Base-by-base conservation (phyloP, 768 basidiomycete genomes). In the Coprinopsis marcescibilis region DNA sequence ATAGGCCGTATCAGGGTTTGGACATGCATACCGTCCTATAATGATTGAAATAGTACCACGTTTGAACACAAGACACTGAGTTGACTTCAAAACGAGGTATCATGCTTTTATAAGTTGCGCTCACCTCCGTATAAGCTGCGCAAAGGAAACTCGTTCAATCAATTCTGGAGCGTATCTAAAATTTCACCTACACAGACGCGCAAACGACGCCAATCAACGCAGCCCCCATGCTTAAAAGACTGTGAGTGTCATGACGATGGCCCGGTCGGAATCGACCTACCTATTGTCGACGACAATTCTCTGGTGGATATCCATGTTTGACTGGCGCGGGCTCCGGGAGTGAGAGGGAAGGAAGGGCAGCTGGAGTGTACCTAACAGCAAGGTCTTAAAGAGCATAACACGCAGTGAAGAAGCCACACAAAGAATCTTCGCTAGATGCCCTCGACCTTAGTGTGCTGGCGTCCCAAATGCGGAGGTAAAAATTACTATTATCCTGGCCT, bases 11-110 rank as follows among this genome's bases (percentile, higher is more conserved):
- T 47, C 38, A 41, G 30, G 23, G 53, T 3, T 26, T 25, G 10
- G 43, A 13, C 19, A 8, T 29, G 43, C 63, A 25, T 51, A 67
- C 73, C 54, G 67, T 66, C 7, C 54, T 57, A 47, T 77, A 79
- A 44, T 71, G 67, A 46, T 67, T 61, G 55, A 73, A 80, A 49
- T 78, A 80, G 55, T 73, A 78, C 69, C 72, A 75, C 0, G 77
- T 72, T 56, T 80, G 77, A 24, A 76, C 70, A 52, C 73, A 77
- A 2, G 78, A 76, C 7, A 80, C 78, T 80, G 45, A 17, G 25
- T 24, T 24, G 20, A n/a, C 10, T 12, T 24, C 30, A 38, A 42
- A 46, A n/a, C 32, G 43, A 5, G 46, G 37, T n/a, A 23, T 5
- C n/a, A 13, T 3, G 41, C 27, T 36, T 26, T 19, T 13, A 15